Base-by-base conservation (phyloP, 2,329 filamentous ascomycete species). In the Endothia cerciana region DNA sequence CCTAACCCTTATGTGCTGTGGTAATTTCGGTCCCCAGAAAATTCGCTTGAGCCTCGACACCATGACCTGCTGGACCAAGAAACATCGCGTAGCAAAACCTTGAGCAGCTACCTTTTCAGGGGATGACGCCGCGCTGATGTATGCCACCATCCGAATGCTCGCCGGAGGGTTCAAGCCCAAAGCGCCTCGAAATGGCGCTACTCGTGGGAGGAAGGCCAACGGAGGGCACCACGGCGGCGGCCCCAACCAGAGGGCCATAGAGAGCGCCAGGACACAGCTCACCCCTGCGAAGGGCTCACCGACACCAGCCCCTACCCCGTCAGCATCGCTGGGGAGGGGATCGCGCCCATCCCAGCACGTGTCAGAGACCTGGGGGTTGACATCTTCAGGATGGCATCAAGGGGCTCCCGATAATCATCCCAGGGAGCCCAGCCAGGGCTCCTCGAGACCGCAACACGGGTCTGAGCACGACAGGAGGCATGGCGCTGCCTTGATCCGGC, bases 221-320 rank as follows among this genome's bases (percentile, higher is more conserved):
- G 3, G 8, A 13, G 11, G 17, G 15, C 0, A 3, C 13, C 47
- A 2, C 13, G 1, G 2, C 15, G 2, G 5, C 47, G 4, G 0
- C 5, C 13, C 28, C 47, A 51, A 13, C 11, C 4, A 30, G 22
- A 30, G 28, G 13, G 13, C 25, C 13, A 17, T 51, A 22, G 13
- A 51, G 25, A 15, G 47, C 47, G 25, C 22, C 47, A 17, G 13
- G 4, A 30, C 7, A n/a, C 43, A 10, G 28, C 47, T 4, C 13
- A 4, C 47, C 1, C n/a, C n/a, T n/a, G 11, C 6, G 13, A 2
- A 51, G 47, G 5, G 1, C 1, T 5, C 13, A 6, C 15, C 15
- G 11, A 30, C 11, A 2, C 7, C 4, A 15, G 3, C 4, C 6
- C 7, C 13, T 2, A 6, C 47, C 17, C 4, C 25, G 22, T 13